Base-by-base conservation (phyloP, 2,329 filamentous ascomycete genomes). In the Venturiaceae sp. region DNA sequence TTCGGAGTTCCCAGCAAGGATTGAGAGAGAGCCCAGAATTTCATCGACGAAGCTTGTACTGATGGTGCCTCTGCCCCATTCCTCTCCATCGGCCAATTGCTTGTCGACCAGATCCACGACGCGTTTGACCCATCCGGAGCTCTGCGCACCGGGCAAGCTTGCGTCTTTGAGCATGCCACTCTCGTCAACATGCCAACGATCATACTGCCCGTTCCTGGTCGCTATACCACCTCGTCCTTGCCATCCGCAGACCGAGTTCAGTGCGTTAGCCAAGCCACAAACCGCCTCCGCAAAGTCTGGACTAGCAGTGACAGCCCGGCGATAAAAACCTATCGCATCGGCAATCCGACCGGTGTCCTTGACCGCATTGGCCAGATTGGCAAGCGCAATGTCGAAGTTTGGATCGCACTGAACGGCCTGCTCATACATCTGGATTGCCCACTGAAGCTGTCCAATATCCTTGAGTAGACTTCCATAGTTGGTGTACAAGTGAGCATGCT, bases 221-320 rank as follows among this genome's bases (percentile, higher is more conserved):
- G 89, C 79, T 50, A 95, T 86, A 1, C 94, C 94, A 61, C 94
- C 94, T 62, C 94, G 84, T 32, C 90, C 90, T 66, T 83, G 82
- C 94, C 94, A 99, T 67, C 92, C 88, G 69, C 94, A 99, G 5
- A 99, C 92, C 6, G 94, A 97, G 69, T 96, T 97, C 55, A 99
- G 77, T 1, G 94, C 92, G 60, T 95, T 97, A 1, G 91, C 92
- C 56, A 99, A 80, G 7, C 94, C 94, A 71, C 94, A 99, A 0
- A 99, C 92, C 6, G 94, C 94, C 74, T 99, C 94, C 1, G 94
- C 90, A 73, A 99, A 99, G 34, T 95, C 88, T 0, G 94, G 92
- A 65, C 94, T 99, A n/a, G 92, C 85, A 34, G 82, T 80, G 9
- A 99, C 92, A 39, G 94, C 94, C 63, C 92, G 84, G 66, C 84